Evolutionary conservation across 345 rosid genomes (phyloP).

Genomic region (thale cress (Arabidopsis thaliana)): TAIR10.1 NC_003076.8:2529001-2529500

Average conservation of each 20-base stretch:
- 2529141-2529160: conserved; percentile 36
- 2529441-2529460: conserved; percentile 41
- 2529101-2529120: conserved; percentile 25
- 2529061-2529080: conserved; percentile 6
- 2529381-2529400: conserved; percentile 36
- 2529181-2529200: conserved; percentile 4
- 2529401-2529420: conserved; percentile 35
- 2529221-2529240: conserved; percentile 34
- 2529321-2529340: neutral
- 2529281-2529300: conserved; percentile 28
- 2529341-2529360: conserved; percentile 37
- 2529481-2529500: conserved; percentile 17
- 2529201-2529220: neutral
- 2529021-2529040: conserved; percentile 16
- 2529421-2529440: conserved; percentile 10
- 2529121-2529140: conserved; percentile 14
- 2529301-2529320: conserved; percentile 11
- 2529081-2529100: neutral
- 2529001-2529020: conserved; percentile 39
- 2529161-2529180: conserved; percentile 12
- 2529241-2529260: conserved; percentile 34
- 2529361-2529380: neutral
- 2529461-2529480: conserved; percentile 9
- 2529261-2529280: conserved; percentile 34
- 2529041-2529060: neutral